Percentiles rank a stretch among this genome's conserved stretches.
Evolutionary conservation across 139 green algal species (phyloP).

Genomic region (Coelastrella sp.): DNA sequence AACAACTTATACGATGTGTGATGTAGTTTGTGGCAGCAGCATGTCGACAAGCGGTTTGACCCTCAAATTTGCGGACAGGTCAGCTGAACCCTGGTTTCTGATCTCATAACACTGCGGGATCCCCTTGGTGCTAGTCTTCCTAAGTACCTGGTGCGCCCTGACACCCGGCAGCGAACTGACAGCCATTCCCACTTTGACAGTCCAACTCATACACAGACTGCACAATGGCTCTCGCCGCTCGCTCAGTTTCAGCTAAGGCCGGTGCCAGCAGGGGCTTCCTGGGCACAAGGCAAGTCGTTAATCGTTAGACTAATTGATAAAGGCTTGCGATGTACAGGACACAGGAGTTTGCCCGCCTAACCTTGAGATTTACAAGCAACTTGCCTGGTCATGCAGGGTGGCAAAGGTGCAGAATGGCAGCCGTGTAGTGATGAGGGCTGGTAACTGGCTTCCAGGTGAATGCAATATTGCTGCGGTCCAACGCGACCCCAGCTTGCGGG

Average conservation of each 20-base stretch:
- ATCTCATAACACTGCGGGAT: neutral
- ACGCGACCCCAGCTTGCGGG: too few species aligned
- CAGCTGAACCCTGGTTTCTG: neutral
- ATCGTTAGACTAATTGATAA: neutral
- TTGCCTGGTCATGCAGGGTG: neutral
- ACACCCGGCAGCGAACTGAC: neutral
- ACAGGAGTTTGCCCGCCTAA: too few species aligned
- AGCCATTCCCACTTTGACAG: neutral
- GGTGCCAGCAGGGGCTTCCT: conserved; percentile 2
- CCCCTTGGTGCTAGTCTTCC: neutral
- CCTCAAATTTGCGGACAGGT: neutral
- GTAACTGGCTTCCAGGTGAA: conserved; percentile 75
- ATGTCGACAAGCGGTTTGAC: neutral
- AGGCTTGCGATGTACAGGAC: neutral
- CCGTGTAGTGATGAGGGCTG: conserved; percentile 52
- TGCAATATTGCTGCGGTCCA: neutral
- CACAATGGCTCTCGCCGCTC: conserved; percentile 30
- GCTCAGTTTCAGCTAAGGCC: conserved; percentile 20
- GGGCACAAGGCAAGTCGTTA: neutral
- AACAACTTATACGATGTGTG: too few species aligned
- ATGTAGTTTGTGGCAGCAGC: too few species aligned
- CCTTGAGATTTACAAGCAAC: neutral
- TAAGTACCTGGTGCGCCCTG: neutral
- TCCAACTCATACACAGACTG: neutral
- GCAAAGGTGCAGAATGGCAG: conserved; percentile 56